Evolutionary conservation across 148 eudicot genomes (phyloP).

Genomic region (Dysphania ambrosioides): DNA sequence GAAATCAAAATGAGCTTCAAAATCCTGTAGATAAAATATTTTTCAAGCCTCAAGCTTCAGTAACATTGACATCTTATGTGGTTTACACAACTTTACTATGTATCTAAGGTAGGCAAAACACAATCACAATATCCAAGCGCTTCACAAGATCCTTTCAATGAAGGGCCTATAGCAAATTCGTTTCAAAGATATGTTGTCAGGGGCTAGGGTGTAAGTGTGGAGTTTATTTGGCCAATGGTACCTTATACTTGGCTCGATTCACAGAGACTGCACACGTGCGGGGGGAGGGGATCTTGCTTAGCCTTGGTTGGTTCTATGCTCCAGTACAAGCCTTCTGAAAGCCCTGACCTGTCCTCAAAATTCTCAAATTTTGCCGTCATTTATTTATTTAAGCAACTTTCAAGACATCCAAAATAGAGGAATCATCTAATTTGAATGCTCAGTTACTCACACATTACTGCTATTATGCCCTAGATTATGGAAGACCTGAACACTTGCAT

Average conservation of each 20-base stretch:
- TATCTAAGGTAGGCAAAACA: background rate
- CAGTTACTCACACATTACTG: background rate
- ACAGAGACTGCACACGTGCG: background rate
- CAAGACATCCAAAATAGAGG: background rate
- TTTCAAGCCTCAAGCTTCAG: background rate
- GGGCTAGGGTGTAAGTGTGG: background rate
- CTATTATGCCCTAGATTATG: background rate
- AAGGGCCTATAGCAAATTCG: background rate
- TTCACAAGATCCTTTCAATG: background rate
- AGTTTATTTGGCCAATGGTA: background rate
- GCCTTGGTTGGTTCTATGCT: background rate
- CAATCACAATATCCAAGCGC: background rate
- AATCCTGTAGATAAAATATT: background rate
- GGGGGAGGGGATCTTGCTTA: background rate
- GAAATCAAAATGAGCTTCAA: background rate
- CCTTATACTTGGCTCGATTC: background rate
- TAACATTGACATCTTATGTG: background rate
- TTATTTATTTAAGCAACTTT: background rate
- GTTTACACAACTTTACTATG: background rate
- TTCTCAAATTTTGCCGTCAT: background rate
- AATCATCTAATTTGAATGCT: background rate
- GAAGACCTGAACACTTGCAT: background rate
- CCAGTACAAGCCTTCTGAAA: background rate
- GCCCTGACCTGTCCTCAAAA: background rate
- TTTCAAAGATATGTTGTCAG: background rate